Base-by-base conservation (phyloP, 371 early-diverging fungal genomes). In the Zopfochytrium polystomum region DNA sequence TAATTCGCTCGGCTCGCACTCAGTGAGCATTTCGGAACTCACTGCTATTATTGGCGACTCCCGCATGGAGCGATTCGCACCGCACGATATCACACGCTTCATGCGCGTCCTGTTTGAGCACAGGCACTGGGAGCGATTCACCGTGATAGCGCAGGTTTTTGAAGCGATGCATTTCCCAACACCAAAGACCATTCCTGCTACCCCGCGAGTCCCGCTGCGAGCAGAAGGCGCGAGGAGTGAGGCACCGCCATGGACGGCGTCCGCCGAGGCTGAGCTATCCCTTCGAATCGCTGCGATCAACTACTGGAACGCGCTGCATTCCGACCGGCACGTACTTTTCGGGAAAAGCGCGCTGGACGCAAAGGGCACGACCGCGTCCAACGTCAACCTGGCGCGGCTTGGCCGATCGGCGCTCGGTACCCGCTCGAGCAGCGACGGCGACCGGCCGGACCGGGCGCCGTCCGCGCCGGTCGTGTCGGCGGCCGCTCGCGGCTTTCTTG, bases 271-370 rank as follows among this genome's bases (percentile, higher is more conserved):
- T 9, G 67, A 74, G 52, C 23, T 72, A 27, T 43, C 55, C 1
- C 48, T 75, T 2, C 55, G 72, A 15, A 38, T 63, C 2, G 56
- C 69, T 13, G 55, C 60, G 7, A 57, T 70, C 42, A 58, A 69
- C 30, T 75, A 72, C 42, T 59, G 60, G 15, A 66, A 60, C 23
- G 58, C 66, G 1, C 38, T 55, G 27, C 70, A 70, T 35, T 31
- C 68, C 5, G 75, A 71, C 33, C 54, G 72, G 1, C 63, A 65
- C 44, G 72, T 75, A 5, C 43, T 65, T 5, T 75, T 75, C 44
- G 63, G 58, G 18, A 15, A 43, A 6, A 46, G 42, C 20, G 52
- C 49, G 13, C 29, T 20, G 18, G 66, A 52, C 38, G 38, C 38
- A 38, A 38, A 38, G 38, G 38, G 38, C 11, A 38, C 38, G 11